Conservation (phyloP, 108 stramenopile genomes). For the Skeletonema tropicum region DNA sequence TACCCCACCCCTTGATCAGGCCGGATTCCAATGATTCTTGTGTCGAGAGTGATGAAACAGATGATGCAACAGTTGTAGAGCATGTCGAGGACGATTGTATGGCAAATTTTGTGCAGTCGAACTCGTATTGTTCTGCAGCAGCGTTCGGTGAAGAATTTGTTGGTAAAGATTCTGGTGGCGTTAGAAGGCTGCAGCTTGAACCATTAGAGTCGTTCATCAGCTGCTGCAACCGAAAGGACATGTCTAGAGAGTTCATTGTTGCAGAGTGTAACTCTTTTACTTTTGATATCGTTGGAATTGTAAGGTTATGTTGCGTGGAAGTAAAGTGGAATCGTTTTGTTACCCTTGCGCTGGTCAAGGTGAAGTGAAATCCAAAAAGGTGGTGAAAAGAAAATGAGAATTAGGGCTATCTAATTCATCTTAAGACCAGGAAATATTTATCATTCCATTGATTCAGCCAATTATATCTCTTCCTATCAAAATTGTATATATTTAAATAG, state of each 20-base stretch:
- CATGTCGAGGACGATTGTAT: not conserved
- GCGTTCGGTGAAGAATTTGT: not conserved
- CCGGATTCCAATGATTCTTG: not conserved
- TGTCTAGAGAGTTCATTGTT: not conserved
- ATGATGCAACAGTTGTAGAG: not conserved
- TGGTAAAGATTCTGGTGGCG: not conserved
- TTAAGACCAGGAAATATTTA: no score
- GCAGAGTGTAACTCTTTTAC: no score
- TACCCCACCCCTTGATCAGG: constrained; percentile 6
- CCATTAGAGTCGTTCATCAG: not conserved
- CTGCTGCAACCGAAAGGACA: not conserved
- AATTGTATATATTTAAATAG: no score
- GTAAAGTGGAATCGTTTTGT: no score
- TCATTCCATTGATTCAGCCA: no score
- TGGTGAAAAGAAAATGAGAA: not conserved
- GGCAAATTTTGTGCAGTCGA: not conserved
- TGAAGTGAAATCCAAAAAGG: not conserved
- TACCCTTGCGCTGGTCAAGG: no score
- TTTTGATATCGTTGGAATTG: not conserved
- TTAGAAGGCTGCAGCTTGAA: not conserved
- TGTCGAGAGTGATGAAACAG: not conserved
- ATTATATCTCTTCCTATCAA: no score
- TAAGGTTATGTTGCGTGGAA: not conserved
- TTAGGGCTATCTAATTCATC: not conserved
- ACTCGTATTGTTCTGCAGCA: not conserved